phyloP scores from a whole-genome alignment of 306 rosid species.

The Elaeagnus macrophylla region DNA sequence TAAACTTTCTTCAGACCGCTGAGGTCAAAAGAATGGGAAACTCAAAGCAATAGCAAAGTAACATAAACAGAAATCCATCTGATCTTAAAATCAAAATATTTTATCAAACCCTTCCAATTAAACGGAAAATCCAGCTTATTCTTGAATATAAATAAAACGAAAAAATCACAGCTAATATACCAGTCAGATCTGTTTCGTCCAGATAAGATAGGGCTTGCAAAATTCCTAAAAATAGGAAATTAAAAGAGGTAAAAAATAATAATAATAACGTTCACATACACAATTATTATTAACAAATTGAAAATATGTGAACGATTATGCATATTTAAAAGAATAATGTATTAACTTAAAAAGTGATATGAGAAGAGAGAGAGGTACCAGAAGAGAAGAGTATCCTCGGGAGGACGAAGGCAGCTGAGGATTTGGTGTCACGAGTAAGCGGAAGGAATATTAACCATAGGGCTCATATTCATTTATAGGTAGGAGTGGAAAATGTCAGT shows the following conservation, averaged over 20 bases:
- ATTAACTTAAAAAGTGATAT: too few species aligned
- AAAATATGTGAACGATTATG: too few species aligned
- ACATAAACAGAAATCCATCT: neutral
- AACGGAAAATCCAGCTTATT: neutral
- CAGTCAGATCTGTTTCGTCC: constrained; percentile 24
- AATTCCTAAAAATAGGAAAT: neutral
- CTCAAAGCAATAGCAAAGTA: neutral
- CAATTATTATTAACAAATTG: neutral
- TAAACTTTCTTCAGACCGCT: neutral
- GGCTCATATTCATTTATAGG: too few species aligned
- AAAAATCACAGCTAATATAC: neutral
- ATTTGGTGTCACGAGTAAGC: too few species aligned
- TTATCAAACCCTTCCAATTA: neutral
- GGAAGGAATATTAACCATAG: too few species aligned
- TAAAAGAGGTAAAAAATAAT: neutral
- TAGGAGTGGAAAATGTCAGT: too few species aligned
- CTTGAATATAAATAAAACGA: neutral
- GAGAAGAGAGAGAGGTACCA: too few species aligned
- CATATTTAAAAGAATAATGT: too few species aligned
- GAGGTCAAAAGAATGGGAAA: neutral
- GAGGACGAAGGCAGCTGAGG: too few species aligned
- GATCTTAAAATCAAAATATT: too few species aligned
- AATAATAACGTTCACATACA: neutral
- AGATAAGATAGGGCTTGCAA: neutral
- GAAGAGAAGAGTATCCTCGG: too few species aligned